Percentiles rank a stretch among this genome's conserved stretches.
phyloP scores from a whole-genome alignment of 768 basidiomycete genomes.

The Antrodiella citrinella region DNA sequence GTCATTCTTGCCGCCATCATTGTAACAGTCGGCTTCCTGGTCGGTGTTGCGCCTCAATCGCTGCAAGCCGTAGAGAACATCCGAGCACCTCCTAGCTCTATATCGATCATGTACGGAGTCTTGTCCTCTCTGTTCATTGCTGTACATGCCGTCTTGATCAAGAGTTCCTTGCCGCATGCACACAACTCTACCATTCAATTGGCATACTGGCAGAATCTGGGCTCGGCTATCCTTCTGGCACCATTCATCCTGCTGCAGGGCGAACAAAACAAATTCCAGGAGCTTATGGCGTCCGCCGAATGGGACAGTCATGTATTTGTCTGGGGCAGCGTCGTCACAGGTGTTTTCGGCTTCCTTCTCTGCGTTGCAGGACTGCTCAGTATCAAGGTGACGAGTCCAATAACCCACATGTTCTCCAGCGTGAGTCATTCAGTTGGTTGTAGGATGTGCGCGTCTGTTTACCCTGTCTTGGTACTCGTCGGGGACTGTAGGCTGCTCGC shows the following conservation, averaged over 20 bases:
- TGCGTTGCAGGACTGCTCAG: constrained; percentile 73
- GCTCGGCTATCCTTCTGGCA: constrained; percentile 55
- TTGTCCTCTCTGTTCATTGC: constrained; percentile 71
- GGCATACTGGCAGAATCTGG: constrained; percentile 73
- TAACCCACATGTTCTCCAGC: constrained; percentile 81
- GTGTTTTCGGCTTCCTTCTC: constrained; percentile 74
- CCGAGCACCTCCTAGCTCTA: constrained; percentile 32
- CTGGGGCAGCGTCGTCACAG: constrained; percentile 62
- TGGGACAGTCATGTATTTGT: constrained; percentile 51
- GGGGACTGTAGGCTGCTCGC: constrained; percentile 50
- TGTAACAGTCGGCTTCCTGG: constrained; percentile 71
- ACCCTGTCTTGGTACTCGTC: background rate
- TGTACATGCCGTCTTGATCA: constrained; percentile 69
- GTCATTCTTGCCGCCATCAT: constrained; percentile 51
- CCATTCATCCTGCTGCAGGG: constrained; percentile 54
- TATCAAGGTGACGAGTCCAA: constrained; percentile 77
- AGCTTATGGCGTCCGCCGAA: constrained; percentile 27
- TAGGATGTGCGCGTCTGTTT: background rate
- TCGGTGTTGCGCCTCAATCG: constrained; percentile 58
- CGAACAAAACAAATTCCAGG: constrained; percentile 37
- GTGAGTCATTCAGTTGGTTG: constrained; percentile 31
- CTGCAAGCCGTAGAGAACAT: constrained; percentile 17
- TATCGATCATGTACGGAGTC: constrained; percentile 62
- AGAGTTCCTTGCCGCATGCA: constrained; percentile 57
- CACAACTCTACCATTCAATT: constrained; percentile 66